Conservation (phyloP, 306 rosid species). For the Betula pendula region DNA sequence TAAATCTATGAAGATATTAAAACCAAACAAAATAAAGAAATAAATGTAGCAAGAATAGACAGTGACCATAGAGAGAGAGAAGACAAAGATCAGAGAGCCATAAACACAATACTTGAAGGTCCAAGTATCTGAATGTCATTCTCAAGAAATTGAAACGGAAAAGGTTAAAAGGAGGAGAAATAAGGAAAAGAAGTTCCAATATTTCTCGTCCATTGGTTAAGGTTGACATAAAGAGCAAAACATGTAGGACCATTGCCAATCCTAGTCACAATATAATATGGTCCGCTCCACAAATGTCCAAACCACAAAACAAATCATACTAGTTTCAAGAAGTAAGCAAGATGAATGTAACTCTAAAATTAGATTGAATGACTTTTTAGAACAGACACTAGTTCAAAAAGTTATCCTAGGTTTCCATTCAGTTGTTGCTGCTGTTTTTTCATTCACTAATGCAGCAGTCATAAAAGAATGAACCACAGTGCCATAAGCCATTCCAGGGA, state of each 20-base stretch:
- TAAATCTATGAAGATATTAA: background rate
- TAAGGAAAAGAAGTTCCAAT: background rate
- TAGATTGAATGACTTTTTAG: background rate
- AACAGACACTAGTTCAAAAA: background rate
- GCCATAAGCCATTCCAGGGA: background rate
- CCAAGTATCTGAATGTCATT: background rate
- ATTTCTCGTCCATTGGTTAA: background rate
- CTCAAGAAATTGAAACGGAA: background rate
- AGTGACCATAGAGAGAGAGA: background rate
- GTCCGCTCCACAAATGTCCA: background rate
- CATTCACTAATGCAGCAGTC: background rate
- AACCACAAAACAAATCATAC: background rate
- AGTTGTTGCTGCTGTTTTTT: no score
- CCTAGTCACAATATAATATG: background rate
- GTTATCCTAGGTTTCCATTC: background rate
- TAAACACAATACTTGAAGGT: background rate
- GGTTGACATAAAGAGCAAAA: background rate
- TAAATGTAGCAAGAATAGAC: background rate
- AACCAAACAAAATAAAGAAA: background rate
- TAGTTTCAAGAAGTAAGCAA: no score
- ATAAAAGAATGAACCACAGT: background rate
- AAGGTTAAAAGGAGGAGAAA: background rate
- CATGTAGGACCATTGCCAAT: slow-evolving; percentile 1
- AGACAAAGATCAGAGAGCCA: background rate
- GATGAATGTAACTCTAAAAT: background rate